Percentiles rank a stretch among this genome's conserved stretches.
These are phyloP conservation scores for Pyricularia grisea DNA, from an alignment of 2,329 filamentous ascomycete species.

Conservation along the genomic window DNA sequence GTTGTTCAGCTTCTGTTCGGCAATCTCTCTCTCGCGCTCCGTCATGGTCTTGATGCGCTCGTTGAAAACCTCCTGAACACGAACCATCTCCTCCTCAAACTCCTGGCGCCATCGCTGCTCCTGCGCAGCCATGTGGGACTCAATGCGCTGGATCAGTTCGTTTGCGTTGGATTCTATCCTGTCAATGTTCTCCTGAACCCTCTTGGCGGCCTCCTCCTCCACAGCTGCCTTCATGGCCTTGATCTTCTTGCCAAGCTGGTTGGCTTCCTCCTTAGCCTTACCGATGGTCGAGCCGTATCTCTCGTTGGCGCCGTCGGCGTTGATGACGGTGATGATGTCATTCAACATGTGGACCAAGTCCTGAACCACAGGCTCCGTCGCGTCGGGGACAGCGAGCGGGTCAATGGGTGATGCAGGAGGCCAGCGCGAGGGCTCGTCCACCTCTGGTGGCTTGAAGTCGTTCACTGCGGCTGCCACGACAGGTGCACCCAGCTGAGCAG, in stretches of 20 bases:
- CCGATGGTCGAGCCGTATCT: constrained; percentile 71
- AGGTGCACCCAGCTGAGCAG: constrained; percentile 15
- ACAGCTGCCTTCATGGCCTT: constrained; percentile 60
- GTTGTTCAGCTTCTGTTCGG: constrained; percentile 76
- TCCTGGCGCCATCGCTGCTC: constrained; percentile 78
- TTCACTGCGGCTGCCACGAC: constrained; percentile 8
- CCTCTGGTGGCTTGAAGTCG: constrained; percentile 46
- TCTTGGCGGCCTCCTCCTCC: constrained; percentile 61
- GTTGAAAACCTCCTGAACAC: constrained; percentile 68
- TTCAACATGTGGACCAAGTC: constrained; percentile 93
- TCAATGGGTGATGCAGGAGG: constrained; percentile 65
- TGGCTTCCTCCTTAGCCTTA: constrained; percentile 78
- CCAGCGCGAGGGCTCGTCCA: constrained; percentile 55
- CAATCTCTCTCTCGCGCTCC: constrained; percentile 68
- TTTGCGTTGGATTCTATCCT: constrained; percentile 83
- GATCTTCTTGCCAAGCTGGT: constrained; percentile 72
- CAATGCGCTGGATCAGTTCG: constrained; percentile 81
- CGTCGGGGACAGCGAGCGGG: constrained; percentile 63
- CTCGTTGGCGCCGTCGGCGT: constrained; percentile 69
- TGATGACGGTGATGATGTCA: constrained; percentile 88
- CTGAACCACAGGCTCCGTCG: constrained; percentile 79
- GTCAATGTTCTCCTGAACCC: constrained; percentile 60
- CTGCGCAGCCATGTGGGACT: constrained; percentile 71
- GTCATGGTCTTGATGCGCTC: constrained; percentile 70
- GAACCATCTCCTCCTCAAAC: constrained; percentile 77